Conservation (phyloP, 2,329 filamentous ascomycete species). For the Trichophyton mentagrophytes region DNA sequence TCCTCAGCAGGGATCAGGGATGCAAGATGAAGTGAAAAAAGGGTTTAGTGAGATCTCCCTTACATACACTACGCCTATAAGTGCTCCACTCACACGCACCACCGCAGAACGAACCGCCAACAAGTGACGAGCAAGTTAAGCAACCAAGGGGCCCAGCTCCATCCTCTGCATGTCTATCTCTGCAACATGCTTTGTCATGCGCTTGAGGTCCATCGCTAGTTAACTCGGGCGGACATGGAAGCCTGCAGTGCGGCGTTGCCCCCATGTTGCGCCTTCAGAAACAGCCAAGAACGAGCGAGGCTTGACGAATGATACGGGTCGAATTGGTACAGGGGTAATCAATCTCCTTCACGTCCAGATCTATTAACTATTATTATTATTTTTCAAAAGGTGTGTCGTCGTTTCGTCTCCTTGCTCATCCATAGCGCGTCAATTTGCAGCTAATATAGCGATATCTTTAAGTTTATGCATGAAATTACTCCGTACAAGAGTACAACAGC, state of each 20-base stretch:
- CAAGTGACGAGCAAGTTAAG: background rate
- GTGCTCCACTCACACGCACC: background rate
- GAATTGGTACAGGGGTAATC: background rate
- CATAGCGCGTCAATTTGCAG: background rate
- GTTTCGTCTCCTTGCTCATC: background rate
- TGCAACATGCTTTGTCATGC: background rate
- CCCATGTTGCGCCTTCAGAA: background rate
- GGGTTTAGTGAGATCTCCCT: slow-evolving; percentile 6
- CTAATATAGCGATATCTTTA: background rate
- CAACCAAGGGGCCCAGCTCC: background rate
- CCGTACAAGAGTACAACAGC: background rate
- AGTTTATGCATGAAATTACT: background rate
- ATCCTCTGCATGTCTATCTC: background rate
- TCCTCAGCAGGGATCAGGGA: slow-evolving; percentile 4
- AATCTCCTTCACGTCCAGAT: background rate
- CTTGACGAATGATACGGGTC: background rate
- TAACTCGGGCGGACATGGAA: background rate
- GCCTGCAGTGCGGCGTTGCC: background rate
- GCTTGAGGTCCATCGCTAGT: background rate
- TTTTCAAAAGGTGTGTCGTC: background rate
- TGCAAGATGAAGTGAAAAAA: background rate
- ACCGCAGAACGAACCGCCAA: background rate
- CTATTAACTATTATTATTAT: background rate
- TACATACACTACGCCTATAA: background rate
- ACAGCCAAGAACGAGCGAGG: background rate